Conservation (phyloP, 768 basidiomycete species). For the Hortiboletus flavorubellus region DNA sequence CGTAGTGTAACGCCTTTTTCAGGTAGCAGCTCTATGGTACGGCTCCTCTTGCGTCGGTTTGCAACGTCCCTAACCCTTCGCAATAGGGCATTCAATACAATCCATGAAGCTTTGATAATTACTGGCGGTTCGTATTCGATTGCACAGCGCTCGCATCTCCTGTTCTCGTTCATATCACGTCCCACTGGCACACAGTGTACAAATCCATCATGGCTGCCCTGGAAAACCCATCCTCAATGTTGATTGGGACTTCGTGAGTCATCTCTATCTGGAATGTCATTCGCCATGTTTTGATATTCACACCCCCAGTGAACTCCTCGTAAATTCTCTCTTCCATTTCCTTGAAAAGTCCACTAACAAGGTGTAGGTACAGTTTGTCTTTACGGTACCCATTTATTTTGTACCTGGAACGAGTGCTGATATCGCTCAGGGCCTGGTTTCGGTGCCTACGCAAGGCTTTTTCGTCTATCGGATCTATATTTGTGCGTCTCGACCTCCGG, state of each 20-base stretch:
- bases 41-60: too few species aligned
- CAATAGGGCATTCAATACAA: constrained; percentile 4
- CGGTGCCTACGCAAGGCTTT: constrained; percentile 6
- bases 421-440: neutral
- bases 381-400: neutral
- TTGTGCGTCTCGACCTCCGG: neutral
- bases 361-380: constrained; percentile 4
- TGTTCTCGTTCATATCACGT: neutral
- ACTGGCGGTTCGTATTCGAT: constrained; percentile 4
- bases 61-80: neutral
- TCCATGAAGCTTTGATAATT: constrained; percentile 8
- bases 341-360: neutral
- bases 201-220: constrained; percentile 7
- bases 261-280: neutral
- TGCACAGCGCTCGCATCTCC: too few species aligned
- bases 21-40: constrained; percentile 14
- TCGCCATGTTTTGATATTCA: neutral
- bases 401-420: neutral
- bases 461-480: constrained; percentile 13
- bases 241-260: neutral
- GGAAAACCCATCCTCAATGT: neutral
- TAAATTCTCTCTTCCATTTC: neutral
- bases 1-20: neutral
- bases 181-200: neutral
- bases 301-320: constrained; percentile 2